phyloP scores from a whole-genome alignment of 2,329 filamentous ascomycete species.

The Neurospora crassa region DNA sequence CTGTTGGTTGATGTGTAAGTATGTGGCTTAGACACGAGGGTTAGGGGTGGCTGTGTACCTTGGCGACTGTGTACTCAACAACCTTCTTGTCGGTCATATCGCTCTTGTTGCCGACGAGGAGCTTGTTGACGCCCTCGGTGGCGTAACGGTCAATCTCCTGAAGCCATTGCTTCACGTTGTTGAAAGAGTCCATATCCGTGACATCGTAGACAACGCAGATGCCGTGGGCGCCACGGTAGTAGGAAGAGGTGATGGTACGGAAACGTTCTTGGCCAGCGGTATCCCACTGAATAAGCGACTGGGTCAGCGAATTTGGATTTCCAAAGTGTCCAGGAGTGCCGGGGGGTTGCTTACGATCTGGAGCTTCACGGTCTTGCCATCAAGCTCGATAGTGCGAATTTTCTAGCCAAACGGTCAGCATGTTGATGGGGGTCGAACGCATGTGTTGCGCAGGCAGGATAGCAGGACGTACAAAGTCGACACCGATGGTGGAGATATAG shows the following conservation, averaged over 20 bases:
- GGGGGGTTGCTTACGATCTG: slow-evolving; percentile 71
- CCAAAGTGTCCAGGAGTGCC: neutral
- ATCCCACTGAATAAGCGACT: slow-evolving; percentile 68
- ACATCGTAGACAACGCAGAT: slow-evolving; percentile 99
- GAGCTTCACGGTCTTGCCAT: slow-evolving; percentile 99
- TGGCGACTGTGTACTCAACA: slow-evolving; percentile 97
- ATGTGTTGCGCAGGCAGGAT: neutral
- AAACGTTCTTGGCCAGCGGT: slow-evolving; percentile 98
- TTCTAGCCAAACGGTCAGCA: slow-evolving; percentile 49
- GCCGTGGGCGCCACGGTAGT: slow-evolving; percentile 97
- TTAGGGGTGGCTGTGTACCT: slow-evolving; percentile 51
- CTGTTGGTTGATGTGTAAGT: slow-evolving; percentile 35
- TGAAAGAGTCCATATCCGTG: slow-evolving; percentile 99
- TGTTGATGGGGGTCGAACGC: neutral
- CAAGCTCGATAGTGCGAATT: slow-evolving; percentile 99
- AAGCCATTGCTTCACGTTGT: slow-evolving; percentile 99
- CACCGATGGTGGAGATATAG: slow-evolving; percentile 99
- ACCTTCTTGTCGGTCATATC: slow-evolving; percentile 99
- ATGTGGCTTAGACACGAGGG: slow-evolving; percentile 2
- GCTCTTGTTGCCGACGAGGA: slow-evolving; percentile 99
- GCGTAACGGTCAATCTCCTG: slow-evolving; percentile 99
- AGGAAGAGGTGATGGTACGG: slow-evolving; percentile 98
- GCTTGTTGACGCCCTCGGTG: slow-evolving; percentile 98
- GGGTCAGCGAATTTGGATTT: slow-evolving; percentile 5
- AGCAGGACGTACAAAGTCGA: slow-evolving; percentile 76